phyloP scores from a whole-genome alignment of 371 early-diverging fungal genomes.

The Basidiobolus meristosporus region DNA sequence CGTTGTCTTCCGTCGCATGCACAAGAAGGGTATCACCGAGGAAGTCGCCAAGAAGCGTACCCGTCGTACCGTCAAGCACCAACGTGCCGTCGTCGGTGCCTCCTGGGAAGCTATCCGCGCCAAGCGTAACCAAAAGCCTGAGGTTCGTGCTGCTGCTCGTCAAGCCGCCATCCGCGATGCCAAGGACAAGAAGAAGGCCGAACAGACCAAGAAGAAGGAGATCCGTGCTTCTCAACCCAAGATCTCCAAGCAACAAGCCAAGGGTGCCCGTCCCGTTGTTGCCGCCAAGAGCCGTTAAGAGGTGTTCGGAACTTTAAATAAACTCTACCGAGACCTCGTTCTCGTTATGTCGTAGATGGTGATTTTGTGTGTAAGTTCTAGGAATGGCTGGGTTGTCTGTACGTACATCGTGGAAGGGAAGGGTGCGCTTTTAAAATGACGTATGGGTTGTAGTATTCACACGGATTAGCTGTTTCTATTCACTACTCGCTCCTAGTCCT shows the following conservation, averaged over 20 bases:
- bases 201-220: slow-evolving; percentile 63
- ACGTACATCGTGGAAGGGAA: too few species aligned
- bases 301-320: too few species aligned
- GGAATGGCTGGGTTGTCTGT: too few species aligned
- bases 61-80: slow-evolving; percentile 84
- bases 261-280: slow-evolving; percentile 71
- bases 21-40: slow-evolving; percentile 95
- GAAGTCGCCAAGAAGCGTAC: slow-evolving; percentile 92
- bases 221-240: slow-evolving; percentile 23
- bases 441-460: too few species aligned
- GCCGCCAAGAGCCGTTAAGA: slow-evolving; percentile 74
- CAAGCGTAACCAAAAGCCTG: slow-evolving; percentile 89
- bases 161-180: slow-evolving; percentile 65
- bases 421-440: too few species aligned
- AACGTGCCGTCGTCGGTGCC: slow-evolving; percentile 90
- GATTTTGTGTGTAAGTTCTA: too few species aligned
- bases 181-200: slow-evolving; percentile 75
- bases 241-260: slow-evolving; percentile 72
- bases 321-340: too few species aligned
- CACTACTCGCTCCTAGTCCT: too few species aligned
- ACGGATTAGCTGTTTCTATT: too few species aligned
- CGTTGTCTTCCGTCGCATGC: slow-evolving; percentile 86
- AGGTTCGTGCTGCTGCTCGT: slow-evolving; percentile 83
- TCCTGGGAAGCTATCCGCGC: slow-evolving; percentile 88
- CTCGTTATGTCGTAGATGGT: too few species aligned